Conservation (phyloP, 2,329 filamentous ascomycete genomes). For the Talaromyces sp. region DNA sequence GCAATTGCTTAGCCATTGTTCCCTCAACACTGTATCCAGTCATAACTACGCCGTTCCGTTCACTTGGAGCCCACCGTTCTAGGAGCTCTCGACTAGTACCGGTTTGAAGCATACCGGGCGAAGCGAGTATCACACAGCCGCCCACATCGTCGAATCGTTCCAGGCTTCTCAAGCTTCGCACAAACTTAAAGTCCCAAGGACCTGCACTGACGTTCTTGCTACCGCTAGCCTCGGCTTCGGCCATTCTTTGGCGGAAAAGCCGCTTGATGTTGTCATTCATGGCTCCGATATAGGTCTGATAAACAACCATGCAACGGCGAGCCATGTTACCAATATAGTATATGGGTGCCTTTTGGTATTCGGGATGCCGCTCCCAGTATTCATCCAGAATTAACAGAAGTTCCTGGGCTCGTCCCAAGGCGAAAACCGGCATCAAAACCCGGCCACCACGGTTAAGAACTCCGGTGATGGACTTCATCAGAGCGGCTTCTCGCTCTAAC, state of each 20-base stretch:
- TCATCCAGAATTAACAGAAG: slow-evolving; percentile 91
- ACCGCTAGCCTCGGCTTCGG: slow-evolving; percentile 76
- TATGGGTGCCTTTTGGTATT: slow-evolving; percentile 86
- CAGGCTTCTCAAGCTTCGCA: slow-evolving; percentile 84
- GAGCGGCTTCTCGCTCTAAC: slow-evolving; percentile 80
- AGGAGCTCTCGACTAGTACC: slow-evolving; percentile 89
- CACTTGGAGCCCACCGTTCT: slow-evolving; percentile 92
- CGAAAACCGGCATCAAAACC: slow-evolving; percentile 92
- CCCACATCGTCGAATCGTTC: slow-evolving; percentile 96
- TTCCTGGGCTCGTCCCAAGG: slow-evolving; percentile 88
- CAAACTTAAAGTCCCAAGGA: slow-evolving; percentile 95
- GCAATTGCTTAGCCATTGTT: slow-evolving; percentile 94
- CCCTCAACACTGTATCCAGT: slow-evolving; percentile 98
- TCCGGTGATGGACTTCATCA: slow-evolving; percentile 92
- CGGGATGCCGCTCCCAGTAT: slow-evolving; percentile 86
- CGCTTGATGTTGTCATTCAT: slow-evolving; percentile 99
- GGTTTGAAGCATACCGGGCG: slow-evolving; percentile 96
- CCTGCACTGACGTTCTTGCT: slow-evolving; percentile 65
- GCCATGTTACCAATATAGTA: slow-evolving; percentile 97
- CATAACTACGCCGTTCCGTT: slow-evolving; percentile 97
- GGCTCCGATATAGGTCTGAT: slow-evolving; percentile 94
- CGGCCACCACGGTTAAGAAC: slow-evolving; percentile 88
- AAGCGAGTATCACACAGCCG: slow-evolving; percentile 93
- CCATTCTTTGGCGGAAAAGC: slow-evolving; percentile 88
- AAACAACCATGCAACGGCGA: slow-evolving; percentile 95